A percentile compares a stretch with the other conserved stretches of the same genome.
phyloP scores from a whole-genome alignment of 2,329 filamentous ascomycete genomes.

The Colletotrichum sp. region DNA sequence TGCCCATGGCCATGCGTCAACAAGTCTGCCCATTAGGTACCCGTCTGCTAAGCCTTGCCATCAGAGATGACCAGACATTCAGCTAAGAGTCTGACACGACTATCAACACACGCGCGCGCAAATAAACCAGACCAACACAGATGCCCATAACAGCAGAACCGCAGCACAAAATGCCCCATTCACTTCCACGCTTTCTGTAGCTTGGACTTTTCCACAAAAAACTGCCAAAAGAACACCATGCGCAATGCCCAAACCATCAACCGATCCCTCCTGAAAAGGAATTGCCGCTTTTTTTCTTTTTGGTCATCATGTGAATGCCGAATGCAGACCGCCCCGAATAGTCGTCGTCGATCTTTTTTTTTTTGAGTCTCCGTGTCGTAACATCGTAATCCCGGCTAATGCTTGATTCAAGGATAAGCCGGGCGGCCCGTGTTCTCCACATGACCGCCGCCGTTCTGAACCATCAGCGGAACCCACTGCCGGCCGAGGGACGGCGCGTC shows the following conservation, averaged over 20 bases:
- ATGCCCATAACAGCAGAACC: background rate
- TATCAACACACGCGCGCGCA: background rate
- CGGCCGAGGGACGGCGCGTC: constrained; percentile 49
- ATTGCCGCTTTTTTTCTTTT: constrained; percentile 12
- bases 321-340: background rate
- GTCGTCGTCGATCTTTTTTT: background rate
- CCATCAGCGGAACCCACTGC: constrained; percentile 45
- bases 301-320: constrained; percentile 12
- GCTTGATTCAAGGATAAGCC: constrained; percentile 20
- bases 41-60: background rate
- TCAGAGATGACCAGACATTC: background rate
- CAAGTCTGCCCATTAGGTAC: background rate
- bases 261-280: background rate
- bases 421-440: background rate
- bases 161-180: background rate
- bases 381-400: constrained; percentile 16
- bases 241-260: constrained; percentile 13
- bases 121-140: background rate
- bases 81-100: background rate
- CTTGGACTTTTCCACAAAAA: background rate
- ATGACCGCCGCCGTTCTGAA: background rate
- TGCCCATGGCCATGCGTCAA: background rate
- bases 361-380: constrained; percentile 18
- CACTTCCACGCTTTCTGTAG: background rate
- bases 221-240: constrained; percentile 1